These are phyloP conservation scores for Tricholoma terreum DNA, from an alignment of 768 basidiomycete species.

Conservation along the genomic window DNA sequence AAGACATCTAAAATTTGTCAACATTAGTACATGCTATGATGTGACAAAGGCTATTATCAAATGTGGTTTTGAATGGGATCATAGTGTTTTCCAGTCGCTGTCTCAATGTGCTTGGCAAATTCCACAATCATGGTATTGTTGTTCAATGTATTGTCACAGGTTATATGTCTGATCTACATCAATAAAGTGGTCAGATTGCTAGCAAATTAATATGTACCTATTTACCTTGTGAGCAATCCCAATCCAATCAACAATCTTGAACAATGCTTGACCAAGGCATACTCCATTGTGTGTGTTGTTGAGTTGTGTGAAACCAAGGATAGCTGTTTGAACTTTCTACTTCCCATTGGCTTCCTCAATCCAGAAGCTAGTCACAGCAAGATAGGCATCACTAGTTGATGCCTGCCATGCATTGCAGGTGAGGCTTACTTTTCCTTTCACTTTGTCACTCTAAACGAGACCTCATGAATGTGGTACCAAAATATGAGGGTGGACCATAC, in stretches of 20 bases:
- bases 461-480: no score
- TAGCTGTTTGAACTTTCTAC: conserved; percentile 28
- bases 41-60: not conserved
- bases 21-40: no score
- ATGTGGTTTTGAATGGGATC: not conserved
- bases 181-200: no score
- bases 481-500: no score
- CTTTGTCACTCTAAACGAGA: no score
- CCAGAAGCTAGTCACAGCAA: not conserved
- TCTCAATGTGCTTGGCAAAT: not conserved
- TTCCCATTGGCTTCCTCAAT: not conserved
- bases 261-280: conserved; percentile 11
- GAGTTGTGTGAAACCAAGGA: conserved; percentile 34
- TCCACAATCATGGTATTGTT: not conserved
- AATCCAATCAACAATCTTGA: not conserved
- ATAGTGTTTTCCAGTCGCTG: not conserved
- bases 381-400: not conserved
- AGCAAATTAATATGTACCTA: not conserved
- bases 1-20: conserved; percentile 17
- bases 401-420: conserved; percentile 6
- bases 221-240: not conserved
- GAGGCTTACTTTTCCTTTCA: not conserved
- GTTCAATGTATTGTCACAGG: not conserved
- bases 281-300: conserved; percentile 36
- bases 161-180: conserved; percentile 22